Base-by-base conservation (phyloP, 805 yeast genomes). In the Kuraishia floccosa region DNA sequence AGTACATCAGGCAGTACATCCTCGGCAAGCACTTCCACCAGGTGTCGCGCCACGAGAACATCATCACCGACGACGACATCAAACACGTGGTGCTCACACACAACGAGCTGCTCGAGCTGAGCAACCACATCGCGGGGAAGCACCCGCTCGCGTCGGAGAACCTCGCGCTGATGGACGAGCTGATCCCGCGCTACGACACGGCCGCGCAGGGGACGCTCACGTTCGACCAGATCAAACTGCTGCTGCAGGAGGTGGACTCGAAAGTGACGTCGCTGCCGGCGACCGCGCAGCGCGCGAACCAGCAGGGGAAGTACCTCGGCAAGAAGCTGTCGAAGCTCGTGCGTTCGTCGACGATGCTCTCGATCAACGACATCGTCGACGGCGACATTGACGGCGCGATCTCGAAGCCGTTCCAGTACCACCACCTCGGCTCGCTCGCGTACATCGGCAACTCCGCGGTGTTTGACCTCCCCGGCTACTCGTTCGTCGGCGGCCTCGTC, bases 221-320 rank as follows among this genome's bases (percentile, higher is more conserved):
- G 12, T 65, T 72, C 39, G 58, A 60, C 29, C 76, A 76, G 37
- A 58, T 76, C 21, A 54, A 67, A 18, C 52, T 55, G 10, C 46
- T 74, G 37, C 51, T 76, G 38, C 56, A 63, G 33, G 72, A 68
- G 33, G 66, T 74, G 17, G 81, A 76, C 45, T 60, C 72, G 12
- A 70, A 72, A 49, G 72, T 76, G 35, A 74, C 81, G 4, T 71
- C 81, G 2, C 51, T 76, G 40, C 84, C 85, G 4, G 81, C 83
- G 6, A 76, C 84, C 7, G 84, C 84, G 7, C 85, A 76, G 56
- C 63, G 83, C 35, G 83, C 84, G 3, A 62, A 68, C 39, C 85
- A 76, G 50, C 85, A 76, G 50, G 85, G 85, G 37, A 60, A 62
- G 35, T 76, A 76, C 42, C 48, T 76, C 23, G 84, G 77, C 34